Evolutionary conservation across 2,329 filamentous ascomycete genomes (phyloP).

Genomic region (Xylaria sp.): DNA sequence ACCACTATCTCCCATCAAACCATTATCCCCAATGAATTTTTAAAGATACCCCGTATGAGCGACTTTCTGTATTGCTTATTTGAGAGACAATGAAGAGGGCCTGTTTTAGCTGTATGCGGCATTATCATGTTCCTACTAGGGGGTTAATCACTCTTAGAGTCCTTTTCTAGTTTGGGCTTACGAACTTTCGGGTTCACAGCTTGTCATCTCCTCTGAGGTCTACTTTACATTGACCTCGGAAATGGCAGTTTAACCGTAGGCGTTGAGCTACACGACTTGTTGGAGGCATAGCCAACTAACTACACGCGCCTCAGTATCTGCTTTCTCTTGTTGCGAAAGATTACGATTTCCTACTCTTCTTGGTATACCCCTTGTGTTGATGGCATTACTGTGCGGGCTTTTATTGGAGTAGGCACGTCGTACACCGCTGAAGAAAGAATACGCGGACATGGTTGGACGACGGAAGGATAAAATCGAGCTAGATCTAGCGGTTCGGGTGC

Average conservation of each 20-base stretch:
- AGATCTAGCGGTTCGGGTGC: conserved; percentile 7
- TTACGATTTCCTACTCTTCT: conserved; percentile 33
- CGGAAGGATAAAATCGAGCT: conserved; percentile 10
- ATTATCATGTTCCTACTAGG: background rate
- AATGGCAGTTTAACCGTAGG: conserved; percentile 7
- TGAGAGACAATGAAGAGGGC: background rate
- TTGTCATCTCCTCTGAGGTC: background rate
- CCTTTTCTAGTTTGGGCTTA: background rate
- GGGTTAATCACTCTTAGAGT: background rate
- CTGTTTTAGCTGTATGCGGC: background rate
- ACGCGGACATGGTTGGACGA: conserved; percentile 17
- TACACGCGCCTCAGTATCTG: background rate
- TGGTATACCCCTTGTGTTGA: conserved; percentile 46
- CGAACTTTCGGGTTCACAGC: background rate
- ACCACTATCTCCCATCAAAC: conserved; percentile 73
- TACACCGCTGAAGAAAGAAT: conserved; percentile 12
- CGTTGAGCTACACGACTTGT: background rate
- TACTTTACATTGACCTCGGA: conserved; percentile 3
- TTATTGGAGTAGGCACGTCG: conserved; percentile 24
- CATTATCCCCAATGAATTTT: conserved; percentile 69
- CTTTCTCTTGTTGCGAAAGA: conserved; percentile 27
- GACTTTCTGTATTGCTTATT: conserved; percentile 30
- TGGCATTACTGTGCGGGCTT: conserved; percentile 26
- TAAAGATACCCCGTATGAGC: conserved; percentile 48
- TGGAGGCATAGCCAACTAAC: background rate